Evolutionary conservation across 805 yeast species (phyloP), one percentile per base, ranked within the genome.

Genomic region (Wickerhamiella kazuoi): DNA sequence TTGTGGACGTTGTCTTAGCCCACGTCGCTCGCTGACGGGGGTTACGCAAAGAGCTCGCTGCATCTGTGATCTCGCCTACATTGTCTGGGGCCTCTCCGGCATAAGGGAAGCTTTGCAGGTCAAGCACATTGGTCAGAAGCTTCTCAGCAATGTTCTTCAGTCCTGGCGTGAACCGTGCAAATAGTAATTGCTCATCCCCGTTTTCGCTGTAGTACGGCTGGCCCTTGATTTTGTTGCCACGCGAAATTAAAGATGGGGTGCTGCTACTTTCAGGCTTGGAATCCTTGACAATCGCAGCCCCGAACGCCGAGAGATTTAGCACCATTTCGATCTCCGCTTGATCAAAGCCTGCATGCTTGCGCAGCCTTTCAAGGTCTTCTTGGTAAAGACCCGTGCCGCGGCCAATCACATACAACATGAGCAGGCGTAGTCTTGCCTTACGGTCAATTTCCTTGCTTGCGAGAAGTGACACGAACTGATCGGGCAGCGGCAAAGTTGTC

Each of bases 351-450:
- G 62, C 54, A 21, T 78, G 90, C 37, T 68, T 61, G 32, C 76
- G 67, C 30, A 90, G 59, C 53, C 86, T 83, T 36, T 62, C 57
- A 45, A 78, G 71, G 60, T 90, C 99, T 6, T 67, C 53, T 49
- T 74, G 78, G 4, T 79, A 66, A 14, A 90, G 60, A 3, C 61
- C 58, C 0, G 95, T 94, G 3, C 86, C 87, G 47, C 97, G 68
- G 54, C 74, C 78, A 21, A 84, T 55, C 0, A 82, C 77, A 56
- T 90, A 90, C 2, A 79, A 59, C 17, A 80, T 62, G 13, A 90
- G 69, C 21, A 79, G 61, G 43, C 98, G 69, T 41, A 83, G 62
- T 52, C 82, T 82, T 51, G 82, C 93, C 20, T 31, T 33, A 14
- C 23, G 33, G 15, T 34, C 33, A 17, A 40, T 36, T 3, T 38